Percentiles rank a stretch among this genome's conserved stretches.
Conservation (phyloP, 257 asterid species). For the Paraleonurus japonicus region DNA sequence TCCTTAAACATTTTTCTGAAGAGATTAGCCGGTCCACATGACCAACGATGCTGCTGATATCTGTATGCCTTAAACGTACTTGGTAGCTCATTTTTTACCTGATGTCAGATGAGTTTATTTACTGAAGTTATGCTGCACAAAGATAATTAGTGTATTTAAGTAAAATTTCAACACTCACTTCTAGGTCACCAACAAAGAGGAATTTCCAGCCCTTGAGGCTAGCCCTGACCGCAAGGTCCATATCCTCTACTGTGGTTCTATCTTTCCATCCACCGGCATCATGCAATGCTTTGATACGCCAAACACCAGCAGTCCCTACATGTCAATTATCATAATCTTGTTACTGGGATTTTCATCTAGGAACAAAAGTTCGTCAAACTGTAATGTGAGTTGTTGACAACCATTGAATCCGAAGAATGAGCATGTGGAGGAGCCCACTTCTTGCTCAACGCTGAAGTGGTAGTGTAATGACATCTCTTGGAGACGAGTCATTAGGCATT, state of each 20-base stretch:
- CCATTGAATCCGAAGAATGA: constrained; percentile 70
- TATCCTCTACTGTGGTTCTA: constrained; percentile 61
- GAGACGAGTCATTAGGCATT: constrained; percentile 66
- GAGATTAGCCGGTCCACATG: constrained; percentile 90
- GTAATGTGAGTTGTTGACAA: constrained; percentile 15
- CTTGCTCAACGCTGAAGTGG: constrained; percentile 69
- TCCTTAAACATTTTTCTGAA: constrained; percentile 72
- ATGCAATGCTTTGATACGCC: constrained; percentile 50
- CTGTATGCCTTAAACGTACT: constrained; percentile 90
- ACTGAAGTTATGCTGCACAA: neutral
- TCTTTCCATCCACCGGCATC: constrained; percentile 80
- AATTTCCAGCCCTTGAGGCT: constrained; percentile 70
- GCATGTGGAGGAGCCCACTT: constrained; percentile 58
- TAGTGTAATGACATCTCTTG: constrained; percentile 70
- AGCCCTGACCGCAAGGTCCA: constrained; percentile 68
- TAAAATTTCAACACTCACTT: constrained; percentile 26
- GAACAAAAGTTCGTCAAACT: neutral
- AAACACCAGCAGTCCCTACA: constrained; percentile 61
- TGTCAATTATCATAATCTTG: constrained; percentile 6
- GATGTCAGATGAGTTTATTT: constrained; percentile 14
- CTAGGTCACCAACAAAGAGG: constrained; percentile 48
- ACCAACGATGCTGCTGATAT: constrained; percentile 91
- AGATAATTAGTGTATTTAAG: neutral
- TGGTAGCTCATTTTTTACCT: constrained; percentile 90
- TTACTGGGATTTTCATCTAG: neutral